Evolutionary conservation across 768 basidiomycete species (phyloP).

Genomic region (Boletus pseudo-olivaceus): DNA sequence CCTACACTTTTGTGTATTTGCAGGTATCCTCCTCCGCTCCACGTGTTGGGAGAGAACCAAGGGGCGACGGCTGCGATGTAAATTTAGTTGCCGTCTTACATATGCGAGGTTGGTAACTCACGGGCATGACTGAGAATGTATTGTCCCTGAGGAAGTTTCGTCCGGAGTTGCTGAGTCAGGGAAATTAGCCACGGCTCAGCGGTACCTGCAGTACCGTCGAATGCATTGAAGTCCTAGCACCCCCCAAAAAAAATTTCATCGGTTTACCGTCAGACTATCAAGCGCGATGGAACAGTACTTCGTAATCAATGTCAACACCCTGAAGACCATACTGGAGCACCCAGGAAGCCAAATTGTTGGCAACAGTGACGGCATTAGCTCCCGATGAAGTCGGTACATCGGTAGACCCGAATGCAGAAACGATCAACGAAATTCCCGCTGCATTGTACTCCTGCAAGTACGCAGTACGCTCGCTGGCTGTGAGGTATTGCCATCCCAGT

Average conservation of each 20-base stretch:
- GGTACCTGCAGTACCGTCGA: constrained; percentile 35
- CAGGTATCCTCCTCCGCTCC: constrained; percentile 41
- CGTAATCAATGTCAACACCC: constrained; percentile 55
- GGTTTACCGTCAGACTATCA: not conserved
- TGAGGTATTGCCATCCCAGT: constrained; percentile 40
- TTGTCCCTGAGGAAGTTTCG: constrained; percentile 29
- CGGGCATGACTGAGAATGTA: constrained; percentile 36
- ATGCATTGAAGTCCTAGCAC: constrained; percentile 55
- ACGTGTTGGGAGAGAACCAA: constrained; percentile 37
- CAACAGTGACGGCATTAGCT: constrained; percentile 35
- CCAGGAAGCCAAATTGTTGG: constrained; percentile 43
- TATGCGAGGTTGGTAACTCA: constrained; percentile 11
- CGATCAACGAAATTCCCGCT: constrained; percentile 56
- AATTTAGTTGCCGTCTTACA: too few relatives aligned
- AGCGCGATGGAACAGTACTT: constrained; percentile 18
- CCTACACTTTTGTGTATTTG: constrained; percentile 38
- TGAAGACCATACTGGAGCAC: constrained; percentile 44
- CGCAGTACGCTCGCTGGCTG: constrained; percentile 35
- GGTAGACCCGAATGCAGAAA: constrained; percentile 47
- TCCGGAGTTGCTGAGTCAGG: constrained; percentile 31
- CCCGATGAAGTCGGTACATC: constrained; percentile 40
- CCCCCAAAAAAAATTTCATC: not conserved
- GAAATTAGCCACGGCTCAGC: constrained; percentile 45
- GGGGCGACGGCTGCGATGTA: constrained; percentile 38
- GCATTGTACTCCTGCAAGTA: constrained; percentile 47